Evolutionary conservation across 208 protist genomes (phyloP), one percentile per base, ranked within the genome.

Genomic region (Trypanosoma grayi): DNA sequence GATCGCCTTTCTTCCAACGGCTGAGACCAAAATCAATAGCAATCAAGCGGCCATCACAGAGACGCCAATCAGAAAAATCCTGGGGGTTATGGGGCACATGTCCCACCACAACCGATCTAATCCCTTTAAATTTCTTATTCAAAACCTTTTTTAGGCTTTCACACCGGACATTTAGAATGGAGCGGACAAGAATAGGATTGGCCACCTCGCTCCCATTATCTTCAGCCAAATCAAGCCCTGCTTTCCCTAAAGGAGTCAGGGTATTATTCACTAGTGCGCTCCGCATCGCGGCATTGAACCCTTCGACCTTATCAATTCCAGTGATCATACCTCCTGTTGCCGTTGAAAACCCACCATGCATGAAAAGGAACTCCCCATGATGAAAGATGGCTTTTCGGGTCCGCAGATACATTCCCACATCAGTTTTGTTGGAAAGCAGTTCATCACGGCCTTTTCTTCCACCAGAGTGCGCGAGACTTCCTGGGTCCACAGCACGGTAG

Each of bases 1-100:
- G 85, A 67, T 91, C 80, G 16, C 87, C 90, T 39, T 91, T 90
- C 66, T 93, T 96, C 87, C 90, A 92, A 13, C 86, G 79, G 53
- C 86, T 93, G 52, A 96, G 66, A 44, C 85, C 86, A 76, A 97
- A 93, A 66, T 97, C 91, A 45, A 97, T 87, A 55, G 85, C 85
- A 51, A 92, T 83, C 20, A 97, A 75, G 7, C 68, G 62, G 18
- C 86, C 85, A 14, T 58, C 68, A 64, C 88, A 97, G 13, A 91
- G 68, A 24, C 80, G 66, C 84, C 85, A 95, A 66, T 82, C 79
- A 28, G 73, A 71, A 58, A 94, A 93, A 64, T 93, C 83, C 14
- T 75, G 55, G 10, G 80, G 66, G 70, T 92, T 66, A 72, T 94
- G 83, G 14, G 91, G 86, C 16, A 94, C 89, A 60, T 97, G 87